Base-by-base conservation (phyloP, 202 grass and related monocot genomes). In the Panicum virgatum region DNA sequence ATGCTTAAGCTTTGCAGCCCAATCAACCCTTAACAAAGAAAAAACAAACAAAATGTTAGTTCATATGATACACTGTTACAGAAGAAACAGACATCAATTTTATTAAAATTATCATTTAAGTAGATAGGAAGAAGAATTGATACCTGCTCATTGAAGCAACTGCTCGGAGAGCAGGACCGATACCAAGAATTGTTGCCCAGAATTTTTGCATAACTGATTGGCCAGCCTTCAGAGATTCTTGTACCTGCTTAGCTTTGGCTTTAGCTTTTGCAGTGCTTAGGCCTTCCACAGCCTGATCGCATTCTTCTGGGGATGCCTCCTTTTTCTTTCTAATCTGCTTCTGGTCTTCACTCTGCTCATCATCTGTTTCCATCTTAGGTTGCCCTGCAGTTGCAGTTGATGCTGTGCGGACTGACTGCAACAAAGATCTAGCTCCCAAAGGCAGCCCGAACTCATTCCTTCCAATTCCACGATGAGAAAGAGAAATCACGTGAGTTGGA, bases 71-170 rank as follows among this genome's bases (percentile, higher is more conserved):
- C 52, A n/a, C 54, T 57, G 22, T 57, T 25, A 45, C 80, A 59
- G 57, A 80, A 56, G 77, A 26, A 80, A 38, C 19, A 52, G 44
- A 84, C 60, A 76, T 83, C 51, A 76, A 62, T 40, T 32, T 72
- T 67, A 45, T 81, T 73, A 78, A 46, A 86, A 75, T 12, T 67
- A 56, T 13, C 69, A 36, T 81, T 79, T 46, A 40, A 67, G 60
- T 57, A 62, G 71, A 46, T 30, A 85, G 73, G 46, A 40, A 71
- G 48, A 86, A 34, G n/a, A 73, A 73, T 36, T 61, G 39, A 83
- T 18, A 98, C 96, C 96, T 98, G 87, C 96, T 96, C 92, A 96
- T 96, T 61, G 96, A 98, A 90, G 92, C 88, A 89, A 95, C 72
- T 74, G 90, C 90, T 68, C 77, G 90, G 66, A 95, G 88, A 43